Evolutionary conservation across 176 grass and related monocot genomes (phyloP), one percentile per base, ranked within the genome.

Genomic region (Paspalum vaginatum): DNA sequence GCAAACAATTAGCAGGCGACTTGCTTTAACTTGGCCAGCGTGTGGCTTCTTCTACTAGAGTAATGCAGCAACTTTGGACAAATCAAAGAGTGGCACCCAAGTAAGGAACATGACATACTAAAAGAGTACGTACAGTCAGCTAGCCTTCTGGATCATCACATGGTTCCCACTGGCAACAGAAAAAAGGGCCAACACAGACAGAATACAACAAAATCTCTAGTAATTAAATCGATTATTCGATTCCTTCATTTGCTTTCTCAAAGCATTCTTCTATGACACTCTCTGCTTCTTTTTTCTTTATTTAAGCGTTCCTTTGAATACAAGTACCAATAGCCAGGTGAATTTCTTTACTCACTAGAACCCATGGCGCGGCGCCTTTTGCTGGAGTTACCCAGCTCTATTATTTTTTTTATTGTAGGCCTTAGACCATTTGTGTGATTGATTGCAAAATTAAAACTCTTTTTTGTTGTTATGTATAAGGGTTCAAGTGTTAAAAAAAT

Each of bases 21-120:
- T n/a, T n/a, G n/a, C n/a, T n/a, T n/a, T n/a, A n/a, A n/a, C n/a
- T n/a, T n/a, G n/a, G n/a, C n/a, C n/a, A n/a, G n/a, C n/a, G 61
- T 27, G 22, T 51, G 13, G 9, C 20, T 57, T 10, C 55, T 22
- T 57, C n/a, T 57, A 21, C 52, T n/a, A n/a, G n/a, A n/a, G n/a
- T 41, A 10, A 4, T 27, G 14, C 57, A 47, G 6, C 32, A 86
- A 42, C 48, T 74, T 77, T 77, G 68, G 21, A 67, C 11, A 79
- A 20, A 69, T 44, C 75, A 65, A 66, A n/a, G 51, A 79, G 44
- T 84, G 26, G 9, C 69, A 80, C 61, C 81, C 44, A 68, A 61
- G 76, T 9, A 79, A 74, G 6, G 44, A 74, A 75, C 61, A 32
- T 32, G 32, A 32, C 3, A 32, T 32, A 32, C 32, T 32, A 32